Evolutionary conservation across 106 monocot species (phyloP), one percentile per base, ranked within the genome.

Genomic region (Platanthera guangdongensis): DNA sequence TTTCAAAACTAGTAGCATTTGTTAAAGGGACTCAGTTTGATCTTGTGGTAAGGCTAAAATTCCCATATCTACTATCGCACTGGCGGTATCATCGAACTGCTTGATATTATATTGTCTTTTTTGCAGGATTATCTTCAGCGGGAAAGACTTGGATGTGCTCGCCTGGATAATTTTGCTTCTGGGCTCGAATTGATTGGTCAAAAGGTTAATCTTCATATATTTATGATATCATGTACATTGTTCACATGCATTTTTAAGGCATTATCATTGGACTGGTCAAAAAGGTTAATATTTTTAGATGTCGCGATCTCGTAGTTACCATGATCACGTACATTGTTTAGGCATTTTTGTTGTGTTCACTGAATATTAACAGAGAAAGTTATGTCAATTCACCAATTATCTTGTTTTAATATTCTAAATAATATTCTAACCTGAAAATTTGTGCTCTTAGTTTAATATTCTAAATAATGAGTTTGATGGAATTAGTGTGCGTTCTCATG

Each of bases 11-110:
- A 59, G 99, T 99, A 78, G 91, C 99, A 68, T 99, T 99, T 92
- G 99, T 99, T 4, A 99, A 99, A 74, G 99, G 99, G 76, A 99
- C 99, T 51, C 99, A 99, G 63, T 99, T 99, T 90, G 99, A 99
- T 83, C 86, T 99, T 84, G 99, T 99, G 92, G 99, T 94, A 49
- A 84, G 79, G 15, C 18, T 72, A 70, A 48, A 39, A 7, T 72
- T 75, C 82, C 83, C 45, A 14, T 59, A 6, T 69, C 14, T 16
- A 53, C n/a, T 28, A 39, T 49, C 19, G 62, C 62, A 2, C 71
- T 72, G 39, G 12, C 39, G 28, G 7, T 15, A 12, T 80, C 21
- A 74, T 69, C 12, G 50, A 74, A 63, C 52, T 19, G 8, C 15
- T 50, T 77, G n/a, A 30, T 13, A 73, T 75, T 79, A 48, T 47